Conservation (phyloP, 2,329 filamentous ascomycete species). For the Stagonosporopsis rhizophila region DNA sequence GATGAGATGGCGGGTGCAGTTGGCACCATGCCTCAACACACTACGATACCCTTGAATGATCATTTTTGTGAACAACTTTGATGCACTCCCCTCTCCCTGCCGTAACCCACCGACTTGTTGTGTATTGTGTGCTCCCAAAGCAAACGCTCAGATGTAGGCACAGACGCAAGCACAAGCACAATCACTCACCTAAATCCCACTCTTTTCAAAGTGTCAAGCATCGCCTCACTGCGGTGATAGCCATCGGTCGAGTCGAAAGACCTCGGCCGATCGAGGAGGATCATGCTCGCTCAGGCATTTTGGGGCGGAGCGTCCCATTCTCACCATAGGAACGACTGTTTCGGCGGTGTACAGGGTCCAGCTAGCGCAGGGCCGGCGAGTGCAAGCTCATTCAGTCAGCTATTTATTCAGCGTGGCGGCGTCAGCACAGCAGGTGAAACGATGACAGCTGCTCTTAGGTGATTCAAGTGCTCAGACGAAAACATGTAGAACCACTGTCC, state of each 20-base stretch:
- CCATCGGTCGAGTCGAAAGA: background rate
- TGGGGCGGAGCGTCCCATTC: slow-evolving; percentile 2
- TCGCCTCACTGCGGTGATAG: slow-evolving; percentile 9
- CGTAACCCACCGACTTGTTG: background rate
- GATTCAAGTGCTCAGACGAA: slow-evolving; percentile 9
- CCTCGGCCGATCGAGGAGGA: slow-evolving; percentile 10
- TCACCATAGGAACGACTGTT: slow-evolving; percentile 10
- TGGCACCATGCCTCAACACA: slow-evolving; percentile 24
- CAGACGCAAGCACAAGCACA: background rate
- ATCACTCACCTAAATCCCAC: background rate
- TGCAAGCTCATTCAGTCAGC: slow-evolving; percentile 8
- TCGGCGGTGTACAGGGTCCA: slow-evolving; percentile 6
- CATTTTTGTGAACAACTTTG: slow-evolving; percentile 12
- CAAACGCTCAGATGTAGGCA: background rate
- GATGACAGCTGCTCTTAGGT: slow-evolving; percentile 12
- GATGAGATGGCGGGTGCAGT: slow-evolving; percentile 38
- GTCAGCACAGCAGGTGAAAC: slow-evolving; percentile 21
- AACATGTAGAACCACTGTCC: background rate
- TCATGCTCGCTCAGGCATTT: slow-evolving; percentile 4
- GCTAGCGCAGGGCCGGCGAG: slow-evolving; percentile 7
- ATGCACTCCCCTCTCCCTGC: background rate
- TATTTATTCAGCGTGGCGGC: slow-evolving; percentile 24
- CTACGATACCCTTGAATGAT: slow-evolving; percentile 23
- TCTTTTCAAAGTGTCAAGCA: background rate
- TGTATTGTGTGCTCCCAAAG: background rate